Base-by-base conservation (phyloP, 495 filamentous ascomycete species). In the Tuber aestivum region DNA sequence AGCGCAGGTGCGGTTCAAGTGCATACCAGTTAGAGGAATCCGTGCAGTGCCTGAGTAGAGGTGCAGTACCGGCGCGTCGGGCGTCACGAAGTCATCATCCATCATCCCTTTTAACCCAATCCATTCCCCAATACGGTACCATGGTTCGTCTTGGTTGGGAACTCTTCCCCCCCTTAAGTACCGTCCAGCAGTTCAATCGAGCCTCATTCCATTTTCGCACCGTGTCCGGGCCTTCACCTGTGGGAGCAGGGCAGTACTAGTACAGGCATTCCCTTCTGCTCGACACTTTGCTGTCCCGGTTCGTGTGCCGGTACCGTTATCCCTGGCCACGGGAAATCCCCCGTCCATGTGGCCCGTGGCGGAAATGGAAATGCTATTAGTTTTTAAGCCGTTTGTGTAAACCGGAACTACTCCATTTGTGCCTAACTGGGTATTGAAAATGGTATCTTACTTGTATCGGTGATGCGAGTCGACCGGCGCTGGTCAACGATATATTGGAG, bases 341-440 rank as follows among this genome's bases (percentile, higher is more conserved):
- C 69, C 73, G 73, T 27, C n/a, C 42, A 61, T 70, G 50, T 42
- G 27, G 23, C 32, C 69, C 42, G 69, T 65, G 35, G 70, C 73
- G 61, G 56, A 75, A 48, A 71, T 40, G 48, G 48, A 5, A 61
- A 61, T 45, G 71, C 20, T 69, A 40, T 70, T 69, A 69, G 65
- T 38, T 69, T 12, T 75, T 70, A 72, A 69, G 50, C n/a, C 42
- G 40, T 78, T 76, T 76, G 75, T 76, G 73, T 75, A 78, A 78
- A 70, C 42, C 7, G 27, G 27, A 65, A 65, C 35, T 65, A 27
- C 32, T 16, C 56, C n/a, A 32, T 61, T 27, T 56, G 56, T 16
- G 12, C 56, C 10, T 32, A 5, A 18, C 56, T 61, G 16, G 20
- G 3, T 14, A 3, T 61, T 61, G 50, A 61, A 61, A 9, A 32